Base-by-base conservation (phyloP, 176 grass and related monocot genomes). In the Pontederia crassipes region DNA sequence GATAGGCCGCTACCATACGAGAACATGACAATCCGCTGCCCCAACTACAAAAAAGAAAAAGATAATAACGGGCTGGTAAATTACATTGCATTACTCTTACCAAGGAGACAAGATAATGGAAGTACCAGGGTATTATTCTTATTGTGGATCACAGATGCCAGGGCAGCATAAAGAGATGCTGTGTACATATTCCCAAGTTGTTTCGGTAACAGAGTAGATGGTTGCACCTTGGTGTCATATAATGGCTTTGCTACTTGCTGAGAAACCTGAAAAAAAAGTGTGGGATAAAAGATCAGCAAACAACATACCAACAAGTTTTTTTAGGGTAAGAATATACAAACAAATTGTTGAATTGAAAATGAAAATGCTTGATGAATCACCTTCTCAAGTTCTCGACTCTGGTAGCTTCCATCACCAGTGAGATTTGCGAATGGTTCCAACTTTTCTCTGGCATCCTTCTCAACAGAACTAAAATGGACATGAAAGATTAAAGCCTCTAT, bases 1-100 rank as follows among this genome's bases (percentile, higher is more conserved):
- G 93, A 85, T 66, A 92, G 78, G 17, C 93, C 93, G 75, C 94
- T 98, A 11, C 94, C 94, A 8, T 98, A 98, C 77, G 94, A 98
- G 74, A 98, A 98, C 94, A 98, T 98, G 48, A 98, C 60, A 83
- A 98, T 79, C 71, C 88, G 78, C 46, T 92, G 81, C 10, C 88
- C 88, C 2, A 12, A 59, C 94, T 98, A 28, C 10, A 69, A 14
- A 77, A 54, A 48, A 58, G 51, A 74, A n/a, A 12, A 76, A 65
- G 53, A 59, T 55, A 67, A 28, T 58, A 28, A 0, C 9, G 10
- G 32, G 32, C 32, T 40, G 0, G 6, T 15, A 8, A 71, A 63
- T 29, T 17, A 48, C 48, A 71, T 72, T 26, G 11, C 46, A 79
- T 28, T 24, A 1, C 20, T 45, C 4, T 71, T 32, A 75, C 1